A percentile compares a stretch with the other conserved stretches of the same genome.
Evolutionary conservation across 1,284 basidiomycete genomes (phyloP).

Genomic region (Lentinus polychrous): DNA sequence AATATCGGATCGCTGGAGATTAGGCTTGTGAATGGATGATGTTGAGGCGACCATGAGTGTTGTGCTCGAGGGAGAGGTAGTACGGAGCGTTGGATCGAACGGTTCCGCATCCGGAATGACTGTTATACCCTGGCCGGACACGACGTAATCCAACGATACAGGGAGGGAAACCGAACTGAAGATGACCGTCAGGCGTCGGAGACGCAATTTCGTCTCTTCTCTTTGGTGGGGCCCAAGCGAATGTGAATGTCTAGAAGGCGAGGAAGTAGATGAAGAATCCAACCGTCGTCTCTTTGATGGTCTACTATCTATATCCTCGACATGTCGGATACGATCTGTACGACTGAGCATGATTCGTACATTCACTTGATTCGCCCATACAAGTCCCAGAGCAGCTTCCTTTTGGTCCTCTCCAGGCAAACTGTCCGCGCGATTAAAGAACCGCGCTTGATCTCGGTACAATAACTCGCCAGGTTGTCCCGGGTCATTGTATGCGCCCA

Average conservation of each 20-base stretch:
- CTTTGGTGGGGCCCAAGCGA: too few species aligned
- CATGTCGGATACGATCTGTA: slow-evolving; percentile 59
- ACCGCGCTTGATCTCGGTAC: slow-evolving; percentile 70
- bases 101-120: slow-evolving; percentile 8
- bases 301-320: slow-evolving; percentile 22
- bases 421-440: slow-evolving; percentile 65
- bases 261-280: slow-evolving; percentile 7
- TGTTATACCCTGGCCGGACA: slow-evolving; percentile 53
- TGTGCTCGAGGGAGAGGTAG: neutral
- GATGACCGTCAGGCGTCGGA: slow-evolving; percentile 64
- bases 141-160: slow-evolving; percentile 64
- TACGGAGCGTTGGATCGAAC: neutral
- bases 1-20: too few species aligned
- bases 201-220: slow-evolving; percentile 35
- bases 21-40: too few species aligned
- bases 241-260: neutral
- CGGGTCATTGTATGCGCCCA: slow-evolving; percentile 14
- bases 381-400: slow-evolving; percentile 79
- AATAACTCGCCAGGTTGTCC: slow-evolving; percentile 32
- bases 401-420: slow-evolving; percentile 53
- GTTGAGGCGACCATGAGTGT: neutral
- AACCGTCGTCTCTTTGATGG: slow-evolving; percentile 29
- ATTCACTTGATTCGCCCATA: slow-evolving; percentile 89
- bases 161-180: slow-evolving; percentile 63
- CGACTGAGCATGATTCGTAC: slow-evolving; percentile 75